phyloP scores from a whole-genome alignment of 1,284 basidiomycete species.

The Ceraceosorus guamensis region DNA sequence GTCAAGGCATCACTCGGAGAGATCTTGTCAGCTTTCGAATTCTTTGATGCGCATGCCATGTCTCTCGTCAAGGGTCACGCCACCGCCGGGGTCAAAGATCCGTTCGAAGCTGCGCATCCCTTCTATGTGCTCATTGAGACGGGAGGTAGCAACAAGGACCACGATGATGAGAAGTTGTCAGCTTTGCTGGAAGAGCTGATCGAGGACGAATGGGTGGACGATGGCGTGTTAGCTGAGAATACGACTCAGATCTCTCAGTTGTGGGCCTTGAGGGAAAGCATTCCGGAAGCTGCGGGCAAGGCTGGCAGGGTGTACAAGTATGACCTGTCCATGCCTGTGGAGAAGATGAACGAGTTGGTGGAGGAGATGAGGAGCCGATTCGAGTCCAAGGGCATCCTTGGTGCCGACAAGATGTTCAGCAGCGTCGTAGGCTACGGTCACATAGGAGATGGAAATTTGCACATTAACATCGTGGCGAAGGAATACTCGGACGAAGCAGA shows the following conservation, averaged over 20 bases:
- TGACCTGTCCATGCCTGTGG: slow-evolving; percentile 84
- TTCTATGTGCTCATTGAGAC: slow-evolving; percentile 84
- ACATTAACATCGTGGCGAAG: slow-evolving; percentile 85
- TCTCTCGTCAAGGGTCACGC: slow-evolving; percentile 60
- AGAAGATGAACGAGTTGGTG: slow-evolving; percentile 81
- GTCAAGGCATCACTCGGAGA: slow-evolving; percentile 72
- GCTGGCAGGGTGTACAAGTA: slow-evolving; percentile 97
- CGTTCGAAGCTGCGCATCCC: slow-evolving; percentile 38
- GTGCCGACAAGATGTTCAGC: slow-evolving; percentile 60
- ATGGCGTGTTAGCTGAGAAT: slow-evolving; percentile 87
- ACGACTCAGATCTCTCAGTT: slow-evolving; percentile 80
- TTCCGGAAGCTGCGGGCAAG: slow-evolving; percentile 88
- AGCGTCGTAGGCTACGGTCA: slow-evolving; percentile 78
- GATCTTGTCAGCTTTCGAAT: slow-evolving; percentile 96
- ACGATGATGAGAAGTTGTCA: slow-evolving; percentile 93
- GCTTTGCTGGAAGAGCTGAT: slow-evolving; percentile 73
- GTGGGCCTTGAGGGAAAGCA: slow-evolving; percentile 88
- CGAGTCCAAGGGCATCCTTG: slow-evolving; percentile 65
- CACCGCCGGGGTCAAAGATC: slow-evolving; percentile 55
- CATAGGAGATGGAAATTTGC: slow-evolving; percentile 92
- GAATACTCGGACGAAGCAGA: slow-evolving; percentile 77
- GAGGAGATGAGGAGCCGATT: slow-evolving; percentile 71
- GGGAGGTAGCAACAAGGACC: slow-evolving; percentile 83
- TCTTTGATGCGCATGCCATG: slow-evolving; percentile 82
- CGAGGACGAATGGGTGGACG: slow-evolving; percentile 69